Percentiles rank a stretch among this genome's conserved stretches.
These are phyloP conservation scores for Ganoderma meredithae DNA, from an alignment of 1,284 basidiomycete genomes.

Conservation along the genomic window DNA sequence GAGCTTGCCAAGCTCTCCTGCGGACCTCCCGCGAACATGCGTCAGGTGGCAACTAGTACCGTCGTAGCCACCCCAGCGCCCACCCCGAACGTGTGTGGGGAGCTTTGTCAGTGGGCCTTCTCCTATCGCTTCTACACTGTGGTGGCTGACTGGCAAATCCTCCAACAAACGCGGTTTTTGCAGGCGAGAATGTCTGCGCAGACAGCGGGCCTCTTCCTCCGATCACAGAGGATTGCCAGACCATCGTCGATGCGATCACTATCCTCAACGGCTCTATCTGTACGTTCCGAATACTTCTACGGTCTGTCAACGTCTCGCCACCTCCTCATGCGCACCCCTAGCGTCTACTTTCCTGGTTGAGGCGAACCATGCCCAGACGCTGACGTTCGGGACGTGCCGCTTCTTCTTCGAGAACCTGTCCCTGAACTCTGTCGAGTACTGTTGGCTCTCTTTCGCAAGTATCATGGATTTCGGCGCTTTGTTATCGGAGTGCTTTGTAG, in stretches of 20 bases:
- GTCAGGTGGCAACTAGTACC: constrained; percentile 8
- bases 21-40: constrained; percentile 5
- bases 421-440: constrained; percentile 34
- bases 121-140: neutral
- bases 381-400: constrained; percentile 42
- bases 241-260: constrained; percentile 33
- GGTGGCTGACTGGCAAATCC: neutral
- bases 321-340: neutral
- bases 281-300: constrained; percentile 4
- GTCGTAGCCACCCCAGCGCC: neutral
- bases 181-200: constrained; percentile 33
- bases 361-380: constrained; percentile 35
- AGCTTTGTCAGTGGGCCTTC: constrained; percentile 25
- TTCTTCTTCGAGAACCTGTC: constrained; percentile 40
- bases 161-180: neutral
- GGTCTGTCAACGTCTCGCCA: neutral
- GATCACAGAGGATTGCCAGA: constrained; percentile 31
- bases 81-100: constrained; percentile 29
- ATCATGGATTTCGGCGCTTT: neutral
- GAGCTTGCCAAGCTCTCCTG: constrained; percentile 32
- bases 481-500: neutral
- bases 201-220: constrained; percentile 32
- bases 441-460: constrained; percentile 39
- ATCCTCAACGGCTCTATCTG: constrained; percentile 32
- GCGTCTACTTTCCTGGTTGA: constrained; percentile 40